Evolutionary conservation across 2,329 filamentous ascomycete species (phyloP).

Genomic region (Dothistroma pini): DNA sequence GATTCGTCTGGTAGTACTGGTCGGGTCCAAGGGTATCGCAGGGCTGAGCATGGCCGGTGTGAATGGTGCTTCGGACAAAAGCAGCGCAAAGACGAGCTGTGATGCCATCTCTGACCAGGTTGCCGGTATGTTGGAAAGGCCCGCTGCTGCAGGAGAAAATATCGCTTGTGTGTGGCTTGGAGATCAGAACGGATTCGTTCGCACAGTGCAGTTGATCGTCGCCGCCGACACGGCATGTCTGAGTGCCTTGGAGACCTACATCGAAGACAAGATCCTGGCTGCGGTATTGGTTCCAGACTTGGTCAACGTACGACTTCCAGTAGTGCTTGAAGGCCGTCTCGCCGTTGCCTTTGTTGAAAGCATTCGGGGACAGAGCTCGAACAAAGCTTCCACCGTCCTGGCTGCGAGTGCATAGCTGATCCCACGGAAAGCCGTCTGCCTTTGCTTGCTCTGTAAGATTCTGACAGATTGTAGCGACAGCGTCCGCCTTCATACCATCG

Average conservation of each 20-base stretch:
- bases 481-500: conserved; percentile 58
- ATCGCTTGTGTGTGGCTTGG: conserved; percentile 54
- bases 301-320: conserved; percentile 46
- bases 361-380: conserved; percentile 36
- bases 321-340: conserved; percentile 45
- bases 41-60: conserved; percentile 47
- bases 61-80: conserved; percentile 66
- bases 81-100: conserved; percentile 67
- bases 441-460: conserved; percentile 51
- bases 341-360: conserved; percentile 41
- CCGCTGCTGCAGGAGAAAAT: conserved; percentile 63
- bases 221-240: background rate
- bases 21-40: conserved; percentile 10
- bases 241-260: conserved; percentile 51
- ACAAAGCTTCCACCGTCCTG: conserved; percentile 32
- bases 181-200: conserved; percentile 40
- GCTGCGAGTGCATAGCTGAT: conserved; percentile 52
- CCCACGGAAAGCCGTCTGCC: conserved; percentile 57
- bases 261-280: conserved; percentile 51
- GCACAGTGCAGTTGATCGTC: conserved; percentile 39
- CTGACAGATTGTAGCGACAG: conserved; percentile 52
- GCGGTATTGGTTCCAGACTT: conserved; percentile 46
- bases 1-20: conserved; percentile 40
- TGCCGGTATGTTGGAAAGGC: conserved; percentile 47
- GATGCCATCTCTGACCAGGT: conserved; percentile 48